A percentile compares a stretch with the other conserved stretches of the same genome.
Conservation (phyloP, 192 early-diverging fungal species). For the Ramicandelaber brevisporus region DNA sequence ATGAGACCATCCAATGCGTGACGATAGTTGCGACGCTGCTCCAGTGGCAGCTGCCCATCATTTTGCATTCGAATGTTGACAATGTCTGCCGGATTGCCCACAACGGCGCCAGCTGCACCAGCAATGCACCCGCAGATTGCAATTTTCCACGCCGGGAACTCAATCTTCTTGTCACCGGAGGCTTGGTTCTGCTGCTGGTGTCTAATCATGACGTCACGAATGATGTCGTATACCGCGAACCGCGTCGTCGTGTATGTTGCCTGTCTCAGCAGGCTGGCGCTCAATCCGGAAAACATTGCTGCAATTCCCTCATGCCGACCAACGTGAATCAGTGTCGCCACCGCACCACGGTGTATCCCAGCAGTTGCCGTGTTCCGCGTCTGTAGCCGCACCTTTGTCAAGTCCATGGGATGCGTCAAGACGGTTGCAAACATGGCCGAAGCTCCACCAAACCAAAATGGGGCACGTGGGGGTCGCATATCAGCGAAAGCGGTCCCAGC, state of each 20-base stretch:
- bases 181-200: conserved; percentile 17
- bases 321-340: conserved; percentile 44
- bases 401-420: conserved; percentile 59
- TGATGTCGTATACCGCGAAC: conserved; percentile 51
- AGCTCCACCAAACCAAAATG: conserved; percentile 24
- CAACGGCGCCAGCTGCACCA: conserved; percentile 28
- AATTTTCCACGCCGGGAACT: conserved; percentile 17
- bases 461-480: too few species aligned
- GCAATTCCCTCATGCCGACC: conserved; percentile 36
- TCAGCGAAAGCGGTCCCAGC: too few species aligned
- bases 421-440: conserved; percentile 27
- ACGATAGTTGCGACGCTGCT: conserved; percentile 40
- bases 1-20: conserved; percentile 43
- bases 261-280: conserved; percentile 46
- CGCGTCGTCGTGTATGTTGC: conserved; percentile 58
- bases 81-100: conserved; percentile 57
- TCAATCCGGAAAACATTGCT: conserved; percentile 42
- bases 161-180: too few species aligned
- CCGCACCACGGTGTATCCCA: conserved; percentile 20
- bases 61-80: conserved; percentile 63
- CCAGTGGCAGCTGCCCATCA: conserved; percentile 36
- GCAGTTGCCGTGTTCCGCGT: conserved; percentile 32
- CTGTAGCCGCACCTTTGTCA: conserved; percentile 79
- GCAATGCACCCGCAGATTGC: conserved; percentile 9
- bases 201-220: too few species aligned